Conservation (phyloP, 2,329 filamentous ascomycete species). For the Plenodomus tracheiphilus region DNA sequence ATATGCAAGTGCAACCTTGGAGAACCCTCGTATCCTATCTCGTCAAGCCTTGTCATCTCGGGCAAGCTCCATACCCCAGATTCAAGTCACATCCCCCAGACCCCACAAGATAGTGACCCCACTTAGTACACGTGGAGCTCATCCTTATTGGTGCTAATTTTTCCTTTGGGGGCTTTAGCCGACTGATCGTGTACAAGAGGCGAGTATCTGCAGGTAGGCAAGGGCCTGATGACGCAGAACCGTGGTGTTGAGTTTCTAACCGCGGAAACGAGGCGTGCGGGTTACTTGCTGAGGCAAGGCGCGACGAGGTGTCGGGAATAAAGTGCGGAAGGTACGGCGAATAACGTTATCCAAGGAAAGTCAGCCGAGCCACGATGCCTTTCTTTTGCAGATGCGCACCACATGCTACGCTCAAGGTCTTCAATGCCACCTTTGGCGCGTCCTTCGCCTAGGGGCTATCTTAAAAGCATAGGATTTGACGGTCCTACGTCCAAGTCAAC, state of each 20-base stretch:
- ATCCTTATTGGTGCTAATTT: conserved; percentile 5
- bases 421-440: no score
- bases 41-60: conserved; percentile 3
- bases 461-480: no score
- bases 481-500: no score
- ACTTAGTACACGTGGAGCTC: conserved; percentile 3
- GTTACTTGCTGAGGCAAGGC: background rate
- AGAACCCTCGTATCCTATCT: background rate
- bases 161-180: conserved; percentile 3
- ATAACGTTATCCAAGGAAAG: background rate
- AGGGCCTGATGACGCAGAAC: background rate
- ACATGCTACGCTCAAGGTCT: no score
- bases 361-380: background rate
- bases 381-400: no score
- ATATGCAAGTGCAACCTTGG: background rate
- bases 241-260: background rate
- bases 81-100: conserved; percentile 6
- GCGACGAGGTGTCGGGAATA: background rate
- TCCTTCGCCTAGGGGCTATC: no score
- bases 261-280: background rate
- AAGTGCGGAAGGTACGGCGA: background rate
- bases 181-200: conserved; percentile 4
- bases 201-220: conserved; percentile 1
- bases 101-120: conserved; percentile 8
- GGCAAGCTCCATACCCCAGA: conserved; percentile 8